phyloP scores from a whole-genome alignment of 2,329 filamentous ascomycete species.

The Boeremia lycopersici region DNA sequence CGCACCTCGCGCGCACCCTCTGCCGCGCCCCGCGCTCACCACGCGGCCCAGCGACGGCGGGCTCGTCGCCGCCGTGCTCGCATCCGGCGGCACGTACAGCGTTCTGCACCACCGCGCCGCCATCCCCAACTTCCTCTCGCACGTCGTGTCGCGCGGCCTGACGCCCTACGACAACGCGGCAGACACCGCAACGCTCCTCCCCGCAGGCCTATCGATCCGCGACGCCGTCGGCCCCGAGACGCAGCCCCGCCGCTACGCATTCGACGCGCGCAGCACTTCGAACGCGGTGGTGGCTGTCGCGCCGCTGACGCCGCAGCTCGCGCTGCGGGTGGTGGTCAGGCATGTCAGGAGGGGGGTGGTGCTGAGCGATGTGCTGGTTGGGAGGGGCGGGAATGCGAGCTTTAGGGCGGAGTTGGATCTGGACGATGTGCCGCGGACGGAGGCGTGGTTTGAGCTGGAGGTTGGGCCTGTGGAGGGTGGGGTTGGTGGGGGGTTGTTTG shows the following conservation, averaged over 20 bases:
- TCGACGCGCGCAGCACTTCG: constrained; percentile 23
- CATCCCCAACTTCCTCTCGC: constrained; percentile 23
- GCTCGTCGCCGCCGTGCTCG: constrained; percentile 28
- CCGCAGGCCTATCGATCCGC: constrained; percentile 24
- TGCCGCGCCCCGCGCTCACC: constrained; percentile 11
- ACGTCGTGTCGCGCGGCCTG: constrained; percentile 28
- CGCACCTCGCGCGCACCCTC: not conserved
- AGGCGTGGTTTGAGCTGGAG: constrained; percentile 34
- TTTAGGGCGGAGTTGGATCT: constrained; percentile 24
- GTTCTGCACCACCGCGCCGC: constrained; percentile 20
- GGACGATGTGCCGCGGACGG: constrained; percentile 26
- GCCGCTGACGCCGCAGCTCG: constrained; percentile 20
- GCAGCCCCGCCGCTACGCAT: constrained; percentile 27
- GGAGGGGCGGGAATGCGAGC: constrained; percentile 18
- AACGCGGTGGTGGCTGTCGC: constrained; percentile 25
- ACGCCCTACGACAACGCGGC: constrained; percentile 31
- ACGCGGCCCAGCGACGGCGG: constrained; percentile 4
- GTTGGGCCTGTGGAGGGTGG: constrained; percentile 22
- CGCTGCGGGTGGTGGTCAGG: constrained; percentile 20
- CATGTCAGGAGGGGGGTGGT: constrained; percentile 28
- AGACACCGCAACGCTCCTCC: constrained; percentile 29
- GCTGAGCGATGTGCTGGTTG: constrained; percentile 23
- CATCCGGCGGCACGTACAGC: constrained; percentile 31
- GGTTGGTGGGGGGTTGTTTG: constrained; percentile 27
- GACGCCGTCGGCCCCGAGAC: constrained; percentile 25